Percentiles rank a stretch among this genome's conserved stretches.
Conservation (phyloP, 805 yeast genomes). For the Candida khao-thaluensis region DNA sequence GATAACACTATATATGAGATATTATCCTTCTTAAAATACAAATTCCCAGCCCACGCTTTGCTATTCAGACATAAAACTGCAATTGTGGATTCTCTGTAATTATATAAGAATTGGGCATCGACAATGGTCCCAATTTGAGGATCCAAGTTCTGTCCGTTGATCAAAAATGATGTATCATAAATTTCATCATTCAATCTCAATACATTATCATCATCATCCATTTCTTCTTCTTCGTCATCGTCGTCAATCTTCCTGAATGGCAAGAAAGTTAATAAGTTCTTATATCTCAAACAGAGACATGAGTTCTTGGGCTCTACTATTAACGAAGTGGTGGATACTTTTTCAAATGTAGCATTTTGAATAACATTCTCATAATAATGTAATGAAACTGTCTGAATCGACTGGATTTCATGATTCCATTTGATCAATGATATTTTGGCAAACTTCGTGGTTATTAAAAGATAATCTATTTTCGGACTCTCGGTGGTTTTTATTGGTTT, state of each 20-base stretch:
- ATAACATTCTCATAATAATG: constrained; percentile 83
- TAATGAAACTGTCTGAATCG: constrained; percentile 70
- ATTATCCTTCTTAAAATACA: constrained; percentile 61
- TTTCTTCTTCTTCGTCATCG: constrained; percentile 29
- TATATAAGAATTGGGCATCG: constrained; percentile 68
- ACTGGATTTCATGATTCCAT: constrained; percentile 59
- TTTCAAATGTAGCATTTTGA: constrained; percentile 47
- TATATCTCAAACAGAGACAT: constrained; percentile 58
- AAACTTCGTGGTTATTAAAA: constrained; percentile 63
- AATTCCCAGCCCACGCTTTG: constrained; percentile 77
- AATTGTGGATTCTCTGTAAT: constrained; percentile 80
- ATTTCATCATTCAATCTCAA: constrained; percentile 19
- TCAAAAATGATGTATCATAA: constrained; percentile 55
- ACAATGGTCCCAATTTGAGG: constrained; percentile 59
- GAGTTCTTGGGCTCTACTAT: constrained; percentile 59
- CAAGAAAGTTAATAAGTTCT: constrained; percentile 68
- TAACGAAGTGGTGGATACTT: constrained; percentile 42
- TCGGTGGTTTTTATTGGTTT: constrained; percentile 49
- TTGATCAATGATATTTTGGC: constrained; percentile 77
- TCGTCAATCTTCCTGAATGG: constrained; percentile 57
- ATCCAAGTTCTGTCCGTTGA: constrained; percentile 58
- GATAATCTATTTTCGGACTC: constrained; percentile 50
- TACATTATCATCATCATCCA: constrained; percentile 5
- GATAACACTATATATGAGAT: constrained; percentile 62
- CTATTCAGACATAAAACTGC: constrained; percentile 58